Conservation (phyloP, 371 early-diverging fungal genomes). For the Rhizopus stolonifer region DNA sequence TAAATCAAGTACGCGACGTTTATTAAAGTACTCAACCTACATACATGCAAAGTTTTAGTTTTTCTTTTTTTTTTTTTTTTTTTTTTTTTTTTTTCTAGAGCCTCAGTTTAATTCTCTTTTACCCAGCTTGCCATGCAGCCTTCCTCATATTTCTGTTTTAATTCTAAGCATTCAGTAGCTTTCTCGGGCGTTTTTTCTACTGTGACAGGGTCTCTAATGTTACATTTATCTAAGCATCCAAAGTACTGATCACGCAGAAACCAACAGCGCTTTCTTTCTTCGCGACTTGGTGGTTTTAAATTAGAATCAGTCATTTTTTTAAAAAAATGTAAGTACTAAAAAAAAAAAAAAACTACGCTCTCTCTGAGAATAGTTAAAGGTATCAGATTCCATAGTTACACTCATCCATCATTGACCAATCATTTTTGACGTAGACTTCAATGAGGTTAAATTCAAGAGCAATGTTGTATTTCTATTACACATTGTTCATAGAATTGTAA, state of each 20-base stretch:
- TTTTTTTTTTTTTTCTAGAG: background rate
- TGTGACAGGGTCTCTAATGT: constrained; percentile 47
- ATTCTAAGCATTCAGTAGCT: constrained; percentile 38
- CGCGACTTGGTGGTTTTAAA: constrained; percentile 55
- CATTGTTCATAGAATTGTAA: no score
- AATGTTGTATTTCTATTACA: no score
- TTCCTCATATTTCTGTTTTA: constrained; percentile 47
- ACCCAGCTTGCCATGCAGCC: constrained; percentile 58
- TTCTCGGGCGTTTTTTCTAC: constrained; percentile 51
- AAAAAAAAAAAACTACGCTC: background rate
- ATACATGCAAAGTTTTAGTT: background rate
- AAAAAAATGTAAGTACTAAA: background rate
- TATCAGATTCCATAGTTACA: no score
- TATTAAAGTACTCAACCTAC: constrained; percentile 55
- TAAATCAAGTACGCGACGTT: constrained; percentile 48
- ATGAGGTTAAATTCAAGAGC: no score
- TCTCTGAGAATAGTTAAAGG: no score
- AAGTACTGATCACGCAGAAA: constrained; percentile 57
- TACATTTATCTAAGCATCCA: constrained; percentile 49
- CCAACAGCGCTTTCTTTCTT: constrained; percentile 60
- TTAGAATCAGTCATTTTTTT: constrained; percentile 20
- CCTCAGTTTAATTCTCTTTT: constrained; percentile 6
- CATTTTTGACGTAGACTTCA: no score
- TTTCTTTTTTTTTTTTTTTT: background rate
- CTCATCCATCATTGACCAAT: no score